Conservation (phyloP, 345 rosid species). For the Rhizophora apiculata region DNA sequence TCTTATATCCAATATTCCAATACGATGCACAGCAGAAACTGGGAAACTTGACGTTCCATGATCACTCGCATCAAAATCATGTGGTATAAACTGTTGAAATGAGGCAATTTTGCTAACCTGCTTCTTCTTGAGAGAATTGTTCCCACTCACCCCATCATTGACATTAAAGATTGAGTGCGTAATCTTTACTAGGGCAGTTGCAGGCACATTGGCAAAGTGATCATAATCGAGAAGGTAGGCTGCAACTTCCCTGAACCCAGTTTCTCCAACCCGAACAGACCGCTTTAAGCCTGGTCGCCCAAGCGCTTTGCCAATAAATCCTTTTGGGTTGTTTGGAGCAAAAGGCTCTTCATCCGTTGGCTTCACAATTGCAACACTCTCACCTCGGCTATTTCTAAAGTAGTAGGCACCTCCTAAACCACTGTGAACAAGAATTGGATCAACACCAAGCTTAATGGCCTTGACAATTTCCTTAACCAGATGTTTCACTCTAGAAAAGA, state of each 20-base stretch:
- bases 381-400: conserved; percentile 66
- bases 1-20: conserved; percentile 85
- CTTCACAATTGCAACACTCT: conserved; percentile 87
- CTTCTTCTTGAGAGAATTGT: conserved; percentile 55
- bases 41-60: conserved; percentile 98
- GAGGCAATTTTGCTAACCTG: conserved; percentile 94
- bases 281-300: conserved; percentile 96
- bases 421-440: conserved; percentile 66
- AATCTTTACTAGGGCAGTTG: conserved; percentile 92
- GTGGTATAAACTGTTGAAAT: conserved; percentile 83
- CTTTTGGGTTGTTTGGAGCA: conserved; percentile 98
- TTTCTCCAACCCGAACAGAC: conserved; percentile 96
- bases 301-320: conserved; percentile 94
- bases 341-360: conserved; percentile 99
- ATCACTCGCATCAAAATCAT: conserved; percentile 96
- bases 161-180: conserved; percentile 89
- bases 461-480: conserved; percentile 67
- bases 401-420: conserved; percentile 98
- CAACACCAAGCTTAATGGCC: conserved; percentile 85
- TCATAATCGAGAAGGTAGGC: conserved; percentile 89
- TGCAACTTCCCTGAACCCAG: conserved; percentile 95
- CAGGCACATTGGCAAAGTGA: conserved; percentile 88
- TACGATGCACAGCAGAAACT: conserved; percentile 81
- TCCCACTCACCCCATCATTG: conserved; percentile 73
- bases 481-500: conserved; percentile 42